phyloP scores from a whole-genome alignment of 2,329 filamentous ascomycete genomes.

The Catunica adiposa region DNA sequence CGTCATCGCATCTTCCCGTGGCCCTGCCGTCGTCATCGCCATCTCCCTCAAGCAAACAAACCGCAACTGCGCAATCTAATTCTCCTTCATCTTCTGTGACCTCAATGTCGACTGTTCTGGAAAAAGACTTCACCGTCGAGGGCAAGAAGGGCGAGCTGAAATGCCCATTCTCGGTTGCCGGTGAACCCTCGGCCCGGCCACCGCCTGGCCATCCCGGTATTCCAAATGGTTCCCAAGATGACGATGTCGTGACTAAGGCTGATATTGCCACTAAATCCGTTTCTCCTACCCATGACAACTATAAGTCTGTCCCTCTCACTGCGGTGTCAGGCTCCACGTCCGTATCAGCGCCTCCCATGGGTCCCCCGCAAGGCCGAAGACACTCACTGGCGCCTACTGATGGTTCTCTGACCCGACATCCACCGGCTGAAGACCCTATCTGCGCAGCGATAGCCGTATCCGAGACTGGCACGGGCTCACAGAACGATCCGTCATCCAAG shows the following conservation, averaged over 20 bases:
- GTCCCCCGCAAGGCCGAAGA: slow-evolving; percentile 15
- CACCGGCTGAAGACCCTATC: slow-evolving; percentile 35
- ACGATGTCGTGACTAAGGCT: slow-evolving; percentile 11
- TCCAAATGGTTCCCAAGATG: background rate
- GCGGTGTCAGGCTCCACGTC: background rate
- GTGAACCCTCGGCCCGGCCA: background rate
- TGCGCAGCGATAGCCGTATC: slow-evolving; percentile 45
- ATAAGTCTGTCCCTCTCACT: background rate
- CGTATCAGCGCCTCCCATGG: background rate
- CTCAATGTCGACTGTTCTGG: slow-evolving; percentile 49
- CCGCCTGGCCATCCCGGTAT: background rate
- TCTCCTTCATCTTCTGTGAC: slow-evolving; percentile 28
- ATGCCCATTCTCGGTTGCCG: slow-evolving; percentile 53
- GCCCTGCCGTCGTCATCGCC: slow-evolving; percentile 18
- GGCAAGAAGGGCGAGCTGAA: slow-evolving; percentile 64
- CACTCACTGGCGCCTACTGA: slow-evolving; percentile 28
- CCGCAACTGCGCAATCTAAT: slow-evolving; percentile 26
- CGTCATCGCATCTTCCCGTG: background rate
- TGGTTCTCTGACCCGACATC: slow-evolving; percentile 22
- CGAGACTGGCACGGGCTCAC: slow-evolving; percentile 39
- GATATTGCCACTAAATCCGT: background rate
- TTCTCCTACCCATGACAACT: background rate
- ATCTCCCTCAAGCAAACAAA: slow-evolving; percentile 28
- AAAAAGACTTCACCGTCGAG: slow-evolving; percentile 79
- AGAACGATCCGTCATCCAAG: slow-evolving; percentile 38